Evolutionary conservation across 73 alveolate species (phyloP).

Genomic region (Stentor roeselii): DNA sequence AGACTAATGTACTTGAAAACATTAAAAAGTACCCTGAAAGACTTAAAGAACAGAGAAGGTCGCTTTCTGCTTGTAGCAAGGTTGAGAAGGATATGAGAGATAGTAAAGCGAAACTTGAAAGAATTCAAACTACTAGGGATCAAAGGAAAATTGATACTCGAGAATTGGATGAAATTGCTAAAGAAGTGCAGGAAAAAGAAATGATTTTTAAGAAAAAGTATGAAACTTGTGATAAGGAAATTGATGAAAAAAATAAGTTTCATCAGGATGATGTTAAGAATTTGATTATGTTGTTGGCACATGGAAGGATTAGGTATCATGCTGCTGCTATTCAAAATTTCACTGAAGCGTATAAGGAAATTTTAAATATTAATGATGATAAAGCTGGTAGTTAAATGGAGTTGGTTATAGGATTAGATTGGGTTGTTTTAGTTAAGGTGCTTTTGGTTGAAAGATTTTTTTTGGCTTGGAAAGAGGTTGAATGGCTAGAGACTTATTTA

Average conservation of each 20-base stretch:
- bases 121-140: neutral
- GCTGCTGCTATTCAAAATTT: neutral
- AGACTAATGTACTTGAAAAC: neutral
- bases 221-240: neutral
- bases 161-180: neutral
- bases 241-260: neutral
- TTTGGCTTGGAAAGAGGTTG: too few relatives aligned
- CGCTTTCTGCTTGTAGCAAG: neutral
- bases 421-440: too few relatives aligned
- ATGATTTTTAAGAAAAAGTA: neutral
- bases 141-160: neutral
- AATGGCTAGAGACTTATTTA: too few relatives aligned
- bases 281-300: neutral
- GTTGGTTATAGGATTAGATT: too few relatives aligned
- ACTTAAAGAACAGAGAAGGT: constrained; percentile 24
- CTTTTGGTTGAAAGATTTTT: too few relatives aligned
- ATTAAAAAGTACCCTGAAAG: constrained; percentile 1
- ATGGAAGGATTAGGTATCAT: neutral
- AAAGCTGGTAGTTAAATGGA: too few relatives aligned
- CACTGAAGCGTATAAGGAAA: neutral
- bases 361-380: neutral
- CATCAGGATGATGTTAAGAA: neutral
- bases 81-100: neutral
- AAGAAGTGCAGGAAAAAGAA: neutral
- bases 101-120: neutral